Evolutionary conservation across 2,329 filamentous ascomycete genomes (phyloP).

Genomic region (Hypoxylon sp.): DNA sequence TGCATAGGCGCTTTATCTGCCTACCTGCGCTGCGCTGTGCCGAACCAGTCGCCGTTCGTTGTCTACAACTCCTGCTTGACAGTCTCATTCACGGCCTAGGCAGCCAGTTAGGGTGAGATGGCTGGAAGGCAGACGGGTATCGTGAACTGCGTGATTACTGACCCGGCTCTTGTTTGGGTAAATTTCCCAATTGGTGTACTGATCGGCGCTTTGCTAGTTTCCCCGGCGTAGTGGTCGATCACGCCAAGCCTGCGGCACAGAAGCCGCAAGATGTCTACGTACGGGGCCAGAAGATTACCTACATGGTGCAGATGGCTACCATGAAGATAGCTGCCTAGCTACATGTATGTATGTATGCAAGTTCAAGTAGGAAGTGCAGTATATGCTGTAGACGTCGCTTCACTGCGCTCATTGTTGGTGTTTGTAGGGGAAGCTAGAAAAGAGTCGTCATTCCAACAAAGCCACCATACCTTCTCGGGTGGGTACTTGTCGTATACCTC

Average conservation of each 20-base stretch:
- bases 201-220: conserved; percentile 25
- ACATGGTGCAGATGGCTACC: no score
- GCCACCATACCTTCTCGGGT: conserved; percentile 33
- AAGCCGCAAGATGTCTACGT: conserved; percentile 14
- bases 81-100: conserved; percentile 6
- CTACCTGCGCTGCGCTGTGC: no score
- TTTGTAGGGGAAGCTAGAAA: conserved; percentile 16
- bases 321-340: no score
- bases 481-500: no score
- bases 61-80: conserved; percentile 11
- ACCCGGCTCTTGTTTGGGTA: conserved; percentile 25
- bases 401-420: not conserved
- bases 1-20: no score
- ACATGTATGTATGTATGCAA: no score
- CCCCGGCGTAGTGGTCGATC: conserved; percentile 28
- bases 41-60: no score
- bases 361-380: no score
- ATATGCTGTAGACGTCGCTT: no score
- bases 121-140: conserved; percentile 24
- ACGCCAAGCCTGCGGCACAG: conserved; percentile 33
- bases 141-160: conserved; percentile 30
- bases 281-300: no score
- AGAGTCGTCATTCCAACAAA: conserved; percentile 37
- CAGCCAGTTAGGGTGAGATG: conserved; percentile 4
- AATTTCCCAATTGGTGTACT: conserved; percentile 27